A percentile compares a stretch with the other conserved stretches of the same genome.
Evolutionary conservation across 495 filamentous ascomycete species (phyloP).

Genomic region (Aspergillus indologenus): DNA sequence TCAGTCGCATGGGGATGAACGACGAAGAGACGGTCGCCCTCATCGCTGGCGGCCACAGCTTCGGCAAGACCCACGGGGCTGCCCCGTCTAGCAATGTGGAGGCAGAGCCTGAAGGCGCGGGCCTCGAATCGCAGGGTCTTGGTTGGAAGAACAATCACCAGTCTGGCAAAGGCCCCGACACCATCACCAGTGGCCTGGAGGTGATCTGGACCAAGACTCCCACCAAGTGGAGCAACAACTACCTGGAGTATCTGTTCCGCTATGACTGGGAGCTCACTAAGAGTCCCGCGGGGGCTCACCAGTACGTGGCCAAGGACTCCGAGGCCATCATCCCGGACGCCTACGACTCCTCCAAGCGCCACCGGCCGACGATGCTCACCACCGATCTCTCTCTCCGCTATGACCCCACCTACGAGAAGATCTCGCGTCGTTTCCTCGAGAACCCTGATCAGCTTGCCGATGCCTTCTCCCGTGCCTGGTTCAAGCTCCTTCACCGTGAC

Average conservation of each 20-base stretch:
- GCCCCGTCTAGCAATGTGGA: conserved; percentile 55
- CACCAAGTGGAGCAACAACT: conserved; percentile 64
- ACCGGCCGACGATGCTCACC: conserved; percentile 65
- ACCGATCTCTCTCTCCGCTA: conserved; percentile 66
- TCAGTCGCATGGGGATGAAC: conserved; percentile 74
- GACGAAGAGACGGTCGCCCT: conserved; percentile 73
- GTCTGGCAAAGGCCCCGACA: conserved; percentile 59
- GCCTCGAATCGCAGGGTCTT: conserved; percentile 60
- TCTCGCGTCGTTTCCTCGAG: conserved; percentile 61
- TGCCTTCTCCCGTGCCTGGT: conserved; percentile 68
- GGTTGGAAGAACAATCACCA: conserved; percentile 61
- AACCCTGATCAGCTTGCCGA: conserved; percentile 63
- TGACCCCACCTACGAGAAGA: conserved; percentile 70
- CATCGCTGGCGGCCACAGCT: conserved; percentile 71
- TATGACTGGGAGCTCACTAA: conserved; percentile 75
- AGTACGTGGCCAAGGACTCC: conserved; percentile 67
- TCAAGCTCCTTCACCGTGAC: conserved; percentile 75
- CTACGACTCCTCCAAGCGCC: conserved; percentile 61
- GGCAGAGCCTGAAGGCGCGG: conserved; percentile 59
- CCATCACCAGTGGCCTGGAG: conserved; percentile 71
- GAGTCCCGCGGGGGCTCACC: conserved; percentile 69
- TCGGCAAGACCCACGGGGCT: conserved; percentile 75
- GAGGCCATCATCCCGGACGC: conserved; percentile 65
- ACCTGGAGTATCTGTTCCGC: conserved; percentile 69
- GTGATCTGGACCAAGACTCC: conserved; percentile 72